Evolutionary conservation across 305 asterid genomes (phyloP).

Genomic region (Fraxinus dipetala): DNA sequence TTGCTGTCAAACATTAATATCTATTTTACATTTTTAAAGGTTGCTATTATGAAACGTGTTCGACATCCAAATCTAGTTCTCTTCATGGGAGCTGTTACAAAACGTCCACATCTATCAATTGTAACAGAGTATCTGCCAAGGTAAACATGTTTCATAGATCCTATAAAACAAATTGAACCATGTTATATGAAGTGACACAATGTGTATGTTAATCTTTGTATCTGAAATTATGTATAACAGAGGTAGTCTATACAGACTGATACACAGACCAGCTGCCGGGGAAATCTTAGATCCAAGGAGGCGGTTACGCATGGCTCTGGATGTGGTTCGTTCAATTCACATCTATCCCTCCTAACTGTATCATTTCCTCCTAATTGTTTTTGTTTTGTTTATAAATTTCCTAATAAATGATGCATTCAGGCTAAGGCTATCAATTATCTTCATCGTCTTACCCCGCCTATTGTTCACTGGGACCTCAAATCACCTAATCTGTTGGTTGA

Average conservation of each 20-base stretch:
- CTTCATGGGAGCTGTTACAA: constrained; percentile 98
- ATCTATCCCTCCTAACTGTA: background rate
- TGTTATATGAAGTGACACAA: background rate
- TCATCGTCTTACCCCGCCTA: constrained; percentile 77
- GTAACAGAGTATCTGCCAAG: constrained; percentile 95
- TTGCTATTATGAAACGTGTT: constrained; percentile 92
- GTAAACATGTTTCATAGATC: constrained; percentile 31
- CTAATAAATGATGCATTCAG: constrained; percentile 37
- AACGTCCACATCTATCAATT: constrained; percentile 85
- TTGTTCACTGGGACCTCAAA: constrained; percentile 94
- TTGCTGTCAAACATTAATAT: background rate
- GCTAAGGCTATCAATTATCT: constrained; percentile 95
- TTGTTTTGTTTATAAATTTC: constrained; percentile 3
- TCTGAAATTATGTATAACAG: constrained; percentile 39
- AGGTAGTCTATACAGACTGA: constrained; percentile 87
- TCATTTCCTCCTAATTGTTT: background rate
- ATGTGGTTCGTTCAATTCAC: constrained; percentile 64
- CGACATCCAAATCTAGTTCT: constrained; percentile 97
- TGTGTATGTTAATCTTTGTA: constrained; percentile 18
- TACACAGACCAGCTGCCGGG: constrained; percentile 86
- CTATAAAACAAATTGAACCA: background rate
- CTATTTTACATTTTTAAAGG: constrained; percentile 39
- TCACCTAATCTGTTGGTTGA: constrained; percentile 96
- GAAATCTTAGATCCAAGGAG: constrained; percentile 75
- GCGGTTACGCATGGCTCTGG: constrained; percentile 82